A percentile compares a stretch with the other conserved stretches of the same genome.
Conservation (phyloP, 768 basidiomycete genomes). For the Boletus tomentosulus region DNA sequence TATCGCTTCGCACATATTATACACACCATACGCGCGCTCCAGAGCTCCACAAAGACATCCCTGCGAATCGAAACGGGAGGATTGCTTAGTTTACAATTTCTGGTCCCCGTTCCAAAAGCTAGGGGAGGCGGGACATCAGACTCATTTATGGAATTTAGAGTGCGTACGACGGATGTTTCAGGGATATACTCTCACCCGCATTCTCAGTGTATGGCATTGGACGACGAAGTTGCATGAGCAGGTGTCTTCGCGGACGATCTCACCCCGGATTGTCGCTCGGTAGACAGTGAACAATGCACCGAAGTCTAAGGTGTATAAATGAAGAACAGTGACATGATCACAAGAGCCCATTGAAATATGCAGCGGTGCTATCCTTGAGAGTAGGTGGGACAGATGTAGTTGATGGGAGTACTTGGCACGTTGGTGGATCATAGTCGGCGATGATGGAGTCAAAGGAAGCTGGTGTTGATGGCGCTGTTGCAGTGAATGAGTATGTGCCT, state of each 20-base stretch:
- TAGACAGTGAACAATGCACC: background rate
- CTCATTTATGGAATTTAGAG: slow-evolving; percentile 87
- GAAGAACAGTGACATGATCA: slow-evolving; percentile 10
- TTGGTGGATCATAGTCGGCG: slow-evolving; percentile 61
- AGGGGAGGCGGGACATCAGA: slow-evolving; percentile 41
- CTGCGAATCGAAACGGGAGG: slow-evolving; percentile 82
- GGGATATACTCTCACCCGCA: slow-evolving; percentile 8
- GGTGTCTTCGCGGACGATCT: background rate
- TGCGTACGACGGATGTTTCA: slow-evolving; percentile 35
- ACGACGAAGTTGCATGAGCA: slow-evolving; percentile 26
- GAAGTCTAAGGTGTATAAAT: slow-evolving; percentile 19
- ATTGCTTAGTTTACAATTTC: slow-evolving; percentile 81
- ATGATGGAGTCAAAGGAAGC: slow-evolving; percentile 70
- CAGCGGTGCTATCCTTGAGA: slow-evolving; percentile 27
- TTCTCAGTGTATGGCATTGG: slow-evolving; percentile 29
- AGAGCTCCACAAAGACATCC: slow-evolving; percentile 83
- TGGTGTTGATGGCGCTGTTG: slow-evolving; percentile 38
- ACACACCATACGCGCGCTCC: slow-evolving; percentile 68
- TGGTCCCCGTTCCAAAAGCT: slow-evolving; percentile 59
- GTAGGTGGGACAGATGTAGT: slow-evolving; percentile 1
- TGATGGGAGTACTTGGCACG: slow-evolving; percentile 19
- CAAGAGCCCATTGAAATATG: slow-evolving; percentile 43
- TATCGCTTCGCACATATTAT: slow-evolving; percentile 81
- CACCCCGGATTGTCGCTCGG: background rate
- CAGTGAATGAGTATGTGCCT: slow-evolving; percentile 7